Base-by-base conservation (phyloP, 768 basidiomycete genomes). In the Termitomyces sp. region DNA sequence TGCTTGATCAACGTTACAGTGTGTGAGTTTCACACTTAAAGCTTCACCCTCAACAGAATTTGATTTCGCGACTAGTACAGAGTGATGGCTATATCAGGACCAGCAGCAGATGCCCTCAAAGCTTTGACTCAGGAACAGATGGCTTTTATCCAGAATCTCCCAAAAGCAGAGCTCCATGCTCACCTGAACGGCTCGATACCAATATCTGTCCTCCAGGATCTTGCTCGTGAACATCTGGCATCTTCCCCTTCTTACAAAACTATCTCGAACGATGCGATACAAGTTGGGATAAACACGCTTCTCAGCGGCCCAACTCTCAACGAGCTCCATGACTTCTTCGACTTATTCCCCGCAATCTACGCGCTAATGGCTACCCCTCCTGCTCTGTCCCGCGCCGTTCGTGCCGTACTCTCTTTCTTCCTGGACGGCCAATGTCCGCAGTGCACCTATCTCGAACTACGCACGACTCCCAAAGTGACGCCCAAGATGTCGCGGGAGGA, bases 131-230 rank as follows among this genome's bases (percentile, higher is more conserved):
- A 72, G 0, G 59, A 70, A 6, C 84, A 91, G 60, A 49, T 85
- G 23, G 35, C 66, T 5, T 93, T 92, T 68, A 72, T 94, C 42
- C 73, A 80, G 47, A 55, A 59, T 1, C 76, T 92, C 0, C 87
- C 87, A 10, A 94, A 94, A 68, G 89, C 91, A 1, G 91, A 94
- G 65, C 78, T 94, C 0, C 91, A 93, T 59, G 91, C 91, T 0
- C 91, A 93, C 64, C 79, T 92, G 4, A 92, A 92, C 61, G 91
- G 91, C 0, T 93, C 84, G 10, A 92, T 94, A 34, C 91, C 91
- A 0, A 70, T 91, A 25, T 52, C 70, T 0, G 70, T 82, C 27
- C 77, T 93, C 0, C 81, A 83, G 59, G 76, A 82, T 8, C 81
- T 94, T 14, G 88, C 86, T 0, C 60, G 62, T 9, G 75, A 82